These are phyloP conservation scores for Sarocladium strictum DNA, from an alignment of 2,329 filamentous ascomycete species.

Conservation along the genomic window DNA sequence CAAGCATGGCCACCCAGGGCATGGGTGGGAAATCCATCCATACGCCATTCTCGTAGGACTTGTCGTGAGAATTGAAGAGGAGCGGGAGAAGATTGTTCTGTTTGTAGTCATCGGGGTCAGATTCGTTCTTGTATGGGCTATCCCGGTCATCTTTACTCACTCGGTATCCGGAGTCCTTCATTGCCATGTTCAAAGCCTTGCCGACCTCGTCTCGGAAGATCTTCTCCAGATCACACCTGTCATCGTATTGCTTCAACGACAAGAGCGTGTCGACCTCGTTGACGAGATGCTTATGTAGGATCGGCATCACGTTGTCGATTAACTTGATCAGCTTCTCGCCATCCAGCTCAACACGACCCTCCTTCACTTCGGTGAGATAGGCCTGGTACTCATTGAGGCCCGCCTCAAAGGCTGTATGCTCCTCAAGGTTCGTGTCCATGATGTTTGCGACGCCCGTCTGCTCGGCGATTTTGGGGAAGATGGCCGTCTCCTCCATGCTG, in stretches of 20 bases:
- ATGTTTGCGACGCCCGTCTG: constrained; percentile 26
- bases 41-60: constrained; percentile 18
- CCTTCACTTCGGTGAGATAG: constrained; percentile 25
- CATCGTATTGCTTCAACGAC: constrained; percentile 25
- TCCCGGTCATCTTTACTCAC: constrained; percentile 15
- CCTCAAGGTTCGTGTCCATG: constrained; percentile 35
- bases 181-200: constrained; percentile 2
- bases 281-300: constrained; percentile 27
- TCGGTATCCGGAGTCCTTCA: constrained; percentile 15
- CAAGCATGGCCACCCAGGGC: constrained; percentile 18
- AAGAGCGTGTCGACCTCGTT: constrained; percentile 33
- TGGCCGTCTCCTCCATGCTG: constrained; percentile 27
- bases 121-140: constrained; percentile 20
- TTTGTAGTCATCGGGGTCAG: not conserved
- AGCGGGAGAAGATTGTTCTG: constrained; percentile 19
- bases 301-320: constrained; percentile 29
- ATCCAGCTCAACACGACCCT: constrained; percentile 22
- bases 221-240: constrained; percentile 26
- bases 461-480: constrained; percentile 33
- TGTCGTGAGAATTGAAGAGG: constrained; percentile 20
- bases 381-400: constrained; percentile 21
- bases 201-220: constrained; percentile 20
- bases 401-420: constrained; percentile 32
- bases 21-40: constrained; percentile 21
- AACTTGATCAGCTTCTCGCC: constrained; percentile 22